Evolutionary conservation across 177 flowering plant genomes (phyloP).

Genomic region (Vitis hybrid): DNA sequence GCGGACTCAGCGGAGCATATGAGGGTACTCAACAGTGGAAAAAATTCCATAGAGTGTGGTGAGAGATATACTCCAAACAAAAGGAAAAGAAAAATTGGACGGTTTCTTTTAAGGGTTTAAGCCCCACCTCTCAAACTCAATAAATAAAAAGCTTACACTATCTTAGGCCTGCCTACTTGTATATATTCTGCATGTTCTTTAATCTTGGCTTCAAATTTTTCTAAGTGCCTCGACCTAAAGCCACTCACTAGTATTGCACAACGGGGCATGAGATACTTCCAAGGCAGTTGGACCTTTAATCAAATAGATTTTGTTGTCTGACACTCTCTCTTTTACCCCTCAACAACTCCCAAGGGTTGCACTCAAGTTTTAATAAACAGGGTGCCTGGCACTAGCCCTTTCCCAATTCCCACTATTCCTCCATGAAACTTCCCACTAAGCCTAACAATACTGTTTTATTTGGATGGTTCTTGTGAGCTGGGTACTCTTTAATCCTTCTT

Average conservation of each 20-base stretch:
- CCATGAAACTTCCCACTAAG: slow-evolving; percentile 10
- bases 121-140: slow-evolving; percentile 13
- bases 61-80: not conserved
- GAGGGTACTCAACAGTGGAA: slow-evolving; percentile 17
- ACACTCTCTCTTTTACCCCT: not conserved
- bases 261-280: not conserved
- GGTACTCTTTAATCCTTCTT: not conserved
- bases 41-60: slow-evolving; percentile 12
- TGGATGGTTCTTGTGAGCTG: slow-evolving; percentile 9
- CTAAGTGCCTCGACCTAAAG: not conserved
- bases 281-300: slow-evolving; percentile 2
- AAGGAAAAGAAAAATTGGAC: slow-evolving; percentile 14
- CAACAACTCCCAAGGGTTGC: slow-evolving; percentile 6
- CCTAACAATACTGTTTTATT: slow-evolving; percentile 1
- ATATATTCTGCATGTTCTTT: slow-evolving; percentile 19
- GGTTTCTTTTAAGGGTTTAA: slow-evolving; percentile 22
- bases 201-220: not conserved
- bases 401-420: not conserved
- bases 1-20: slow-evolving; percentile 1
- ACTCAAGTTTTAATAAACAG: not conserved
- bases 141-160: slow-evolving; percentile 6
- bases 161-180: not conserved
- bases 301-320: not conserved
- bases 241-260: not conserved
- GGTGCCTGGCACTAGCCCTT: too few species aligned